Evolutionary conservation across 768 basidiomycete genomes (phyloP).

Genomic region (Pisolithus microcarpus): DNA sequence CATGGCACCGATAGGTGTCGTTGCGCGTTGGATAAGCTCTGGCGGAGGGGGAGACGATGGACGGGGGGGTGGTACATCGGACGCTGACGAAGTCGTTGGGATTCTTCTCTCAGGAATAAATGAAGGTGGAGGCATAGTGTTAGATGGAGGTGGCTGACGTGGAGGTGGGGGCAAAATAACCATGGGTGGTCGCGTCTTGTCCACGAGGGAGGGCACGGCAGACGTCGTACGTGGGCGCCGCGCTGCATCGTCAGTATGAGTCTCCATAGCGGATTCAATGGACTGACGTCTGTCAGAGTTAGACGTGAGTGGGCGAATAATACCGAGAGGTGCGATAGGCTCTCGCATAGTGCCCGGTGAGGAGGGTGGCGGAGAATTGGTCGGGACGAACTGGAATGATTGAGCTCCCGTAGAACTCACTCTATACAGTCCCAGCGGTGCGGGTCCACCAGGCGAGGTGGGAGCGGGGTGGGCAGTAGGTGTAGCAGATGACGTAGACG

Average conservation of each 20-base stretch:
- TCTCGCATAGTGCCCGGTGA: conserved; percentile 41
- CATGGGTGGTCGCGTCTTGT: conserved; percentile 79
- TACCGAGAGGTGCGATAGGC: conserved; percentile 38
- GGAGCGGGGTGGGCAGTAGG: conserved; percentile 28
- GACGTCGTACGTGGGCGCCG: conserved; percentile 59
- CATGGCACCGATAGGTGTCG: conserved; percentile 70
- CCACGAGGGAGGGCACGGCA: conserved; percentile 46
- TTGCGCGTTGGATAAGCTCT: conserved; percentile 88
- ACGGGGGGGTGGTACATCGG: conserved; percentile 70
- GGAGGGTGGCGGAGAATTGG: conserved; percentile 35
- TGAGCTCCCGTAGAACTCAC: conserved; percentile 44
- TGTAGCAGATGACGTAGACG: conserved; percentile 26
- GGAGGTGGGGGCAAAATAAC: conserved; percentile 81
- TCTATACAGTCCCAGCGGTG: conserved; percentile 43
- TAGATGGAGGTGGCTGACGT: conserved; percentile 62
- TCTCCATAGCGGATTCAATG: conserved; percentile 61
- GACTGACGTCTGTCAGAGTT: conserved; percentile 61
- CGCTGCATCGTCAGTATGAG: conserved; percentile 39
- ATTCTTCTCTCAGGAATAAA: conserved; percentile 67
- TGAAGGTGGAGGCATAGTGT: conserved; percentile 65
- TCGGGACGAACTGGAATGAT: conserved; percentile 59
- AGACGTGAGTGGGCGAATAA: conserved; percentile 42
- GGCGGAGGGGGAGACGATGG: conserved; percentile 90
- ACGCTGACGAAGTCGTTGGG: conserved; percentile 35
- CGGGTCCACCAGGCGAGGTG: conserved; percentile 20